Conservation (phyloP, 2,329 filamentous ascomycete species). For the Phoma sp. region DNA sequence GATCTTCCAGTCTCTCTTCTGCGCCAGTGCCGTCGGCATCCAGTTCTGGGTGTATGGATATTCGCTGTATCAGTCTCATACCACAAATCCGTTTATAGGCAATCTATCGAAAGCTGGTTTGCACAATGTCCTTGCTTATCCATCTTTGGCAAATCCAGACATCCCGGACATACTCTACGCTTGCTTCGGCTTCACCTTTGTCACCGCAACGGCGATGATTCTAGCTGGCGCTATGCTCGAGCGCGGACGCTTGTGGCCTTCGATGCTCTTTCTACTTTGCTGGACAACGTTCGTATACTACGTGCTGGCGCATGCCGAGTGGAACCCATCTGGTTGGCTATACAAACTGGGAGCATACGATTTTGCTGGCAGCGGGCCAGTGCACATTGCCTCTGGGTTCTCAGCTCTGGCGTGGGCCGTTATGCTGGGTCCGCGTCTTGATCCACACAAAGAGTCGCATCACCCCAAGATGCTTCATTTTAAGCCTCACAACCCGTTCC, state of each 20-base stretch:
- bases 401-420: slow-evolving; percentile 75
- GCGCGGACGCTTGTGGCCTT: slow-evolving; percentile 37
- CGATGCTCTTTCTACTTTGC: slow-evolving; percentile 44
- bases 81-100: slow-evolving; percentile 36
- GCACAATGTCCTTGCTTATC: slow-evolving; percentile 39
- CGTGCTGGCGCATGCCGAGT: slow-evolving; percentile 76
- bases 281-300: slow-evolving; percentile 48
- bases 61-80: slow-evolving; percentile 51
- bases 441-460: slow-evolving; percentile 60
- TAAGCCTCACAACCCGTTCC: slow-evolving; percentile 75
- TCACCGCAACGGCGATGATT: slow-evolving; percentile 44
- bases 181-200: slow-evolving; percentile 45
- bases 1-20: slow-evolving; percentile 58
- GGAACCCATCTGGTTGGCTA: slow-evolving; percentile 77
- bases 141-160: slow-evolving; percentile 41
- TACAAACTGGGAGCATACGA: slow-evolving; percentile 72
- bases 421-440: slow-evolving; percentile 73
- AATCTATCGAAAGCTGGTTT: slow-evolving; percentile 41
- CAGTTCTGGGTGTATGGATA: slow-evolving; percentile 59
- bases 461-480: slow-evolving; percentile 62
- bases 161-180: slow-evolving; percentile 45
- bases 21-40: slow-evolving; percentile 53
- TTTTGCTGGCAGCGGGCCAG: slow-evolving; percentile 77
- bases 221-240: slow-evolving; percentile 44
- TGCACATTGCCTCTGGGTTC: slow-evolving; percentile 76